Evolutionary conservation across 2,329 filamentous ascomycete genomes (phyloP), one percentile per base, ranked within the genome.

Genomic region (Trichoderma polysporum): DNA sequence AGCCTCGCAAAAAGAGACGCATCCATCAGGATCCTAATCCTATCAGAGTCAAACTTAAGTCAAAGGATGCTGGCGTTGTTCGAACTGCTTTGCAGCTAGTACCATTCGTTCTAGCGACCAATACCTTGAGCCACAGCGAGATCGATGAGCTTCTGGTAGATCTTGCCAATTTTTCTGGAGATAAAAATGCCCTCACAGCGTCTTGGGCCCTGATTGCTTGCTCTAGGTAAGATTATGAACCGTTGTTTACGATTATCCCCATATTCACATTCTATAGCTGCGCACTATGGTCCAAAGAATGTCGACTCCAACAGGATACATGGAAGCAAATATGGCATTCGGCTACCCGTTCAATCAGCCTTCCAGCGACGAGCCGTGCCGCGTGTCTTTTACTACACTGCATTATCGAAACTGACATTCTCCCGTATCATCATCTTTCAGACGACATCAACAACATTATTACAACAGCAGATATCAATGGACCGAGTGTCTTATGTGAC

Each of bases 131-230:
- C 3, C 71, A 79, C 35, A 84, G 88, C 35, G 85, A 87, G 12
- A 78, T 90, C 29, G 76, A 79, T 5, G 81, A 83, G 0, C 75
- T 90, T 4, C 74, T 95, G 2, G 81, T 84, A 9, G 84, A 85
- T 50, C 79, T 96, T 17, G 79, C 83, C 17, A 77, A 80, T 12
- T 83, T 85, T 62, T 86, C 91, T 50, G 83, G 86, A 10, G 91
- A 95, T 73, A 94, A 97, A 72, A 88, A 90, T 70, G 79, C 80
- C 15, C 77, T 79, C 9, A 81, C 90, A 47, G 86, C 89, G 8
- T 92, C 89, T 0, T 99, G 95, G 95, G 90, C 93, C 19, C 88
- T 97, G 81, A 77, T 97, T 61, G 90, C 89, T n/a, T 87, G 93
- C 74, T 84, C 92, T 69, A 92, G 91, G 92, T 94, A 80, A 74